phyloP scores from a whole-genome alignment of 2,329 filamentous ascomycete species.

The Endocalyx cinctus region DNA sequence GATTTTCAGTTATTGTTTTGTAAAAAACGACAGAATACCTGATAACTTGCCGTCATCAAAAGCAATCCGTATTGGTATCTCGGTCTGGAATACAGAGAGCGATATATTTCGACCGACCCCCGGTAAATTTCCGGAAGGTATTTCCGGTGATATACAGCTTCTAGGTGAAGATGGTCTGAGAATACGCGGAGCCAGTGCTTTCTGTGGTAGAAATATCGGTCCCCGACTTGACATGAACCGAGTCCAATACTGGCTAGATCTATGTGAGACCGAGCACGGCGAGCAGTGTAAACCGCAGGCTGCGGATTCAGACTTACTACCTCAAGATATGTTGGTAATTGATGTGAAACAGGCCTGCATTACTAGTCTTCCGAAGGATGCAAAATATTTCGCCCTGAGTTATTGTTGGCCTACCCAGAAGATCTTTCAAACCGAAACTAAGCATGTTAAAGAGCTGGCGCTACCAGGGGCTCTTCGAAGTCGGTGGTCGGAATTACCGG shows the following conservation, averaged over 20 bases:
- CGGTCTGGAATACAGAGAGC: too few relatives aligned
- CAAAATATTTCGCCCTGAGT: too few relatives aligned
- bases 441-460: conserved; percentile 2
- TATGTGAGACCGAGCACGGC: conserved; percentile 5
- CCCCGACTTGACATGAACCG: conserved; percentile 1
- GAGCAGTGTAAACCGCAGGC: conserved; percentile 1
- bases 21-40: too few relatives aligned
- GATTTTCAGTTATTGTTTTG: too few relatives aligned
- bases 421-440: too few relatives aligned
- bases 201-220: conserved; percentile 3
- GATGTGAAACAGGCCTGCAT: conserved; percentile 3
- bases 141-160: conserved; percentile 7
- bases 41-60: too few relatives aligned
- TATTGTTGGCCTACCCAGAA: too few relatives aligned
- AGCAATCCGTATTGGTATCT: too few relatives aligned
- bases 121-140: conserved; percentile 1
- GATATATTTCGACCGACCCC: too few relatives aligned
- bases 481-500: conserved; percentile 2
- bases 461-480: background rate
- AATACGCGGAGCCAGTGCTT: conserved; percentile 2
- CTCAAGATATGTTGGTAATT: conserved; percentile 4
- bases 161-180: conserved; percentile 4
- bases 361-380: conserved; percentile 2
- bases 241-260: conserved; percentile 2
- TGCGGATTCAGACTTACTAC: background rate